These are phyloP conservation scores for Diutina scorzettiae DNA, from an alignment of 1,139 yeast species.

Conservation along the genomic window DNA sequence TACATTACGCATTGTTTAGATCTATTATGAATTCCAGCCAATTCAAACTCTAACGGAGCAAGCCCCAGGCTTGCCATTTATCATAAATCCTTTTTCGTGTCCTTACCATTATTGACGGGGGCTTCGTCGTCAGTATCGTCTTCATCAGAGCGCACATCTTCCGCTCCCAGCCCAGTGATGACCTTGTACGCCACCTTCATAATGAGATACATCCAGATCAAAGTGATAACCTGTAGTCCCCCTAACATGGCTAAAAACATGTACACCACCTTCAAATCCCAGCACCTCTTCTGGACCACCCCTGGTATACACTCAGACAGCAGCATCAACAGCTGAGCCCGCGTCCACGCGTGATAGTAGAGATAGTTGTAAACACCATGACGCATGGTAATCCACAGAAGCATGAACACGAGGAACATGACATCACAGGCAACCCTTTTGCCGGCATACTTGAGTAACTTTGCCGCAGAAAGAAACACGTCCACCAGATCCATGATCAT, in stretches of 20 bases:
- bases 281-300: conserved; percentile 34
- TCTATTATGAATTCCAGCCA: too few species aligned
- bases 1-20: too few species aligned
- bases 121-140: conserved; percentile 30
- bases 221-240: conserved; percentile 53
- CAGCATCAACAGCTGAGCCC: conserved; percentile 24
- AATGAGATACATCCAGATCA: conserved; percentile 70
- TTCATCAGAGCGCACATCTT: conserved; percentile 74
- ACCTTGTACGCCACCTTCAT: conserved; percentile 59
- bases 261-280: conserved; percentile 39
- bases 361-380: conserved; percentile 68
- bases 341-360: conserved; percentile 37
- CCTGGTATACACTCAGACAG: conserved; percentile 27
- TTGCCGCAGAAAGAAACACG: conserved; percentile 58
- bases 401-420: conserved; percentile 55
- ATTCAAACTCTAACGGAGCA: too few species aligned
- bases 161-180: conserved; percentile 61
- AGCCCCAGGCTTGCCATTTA: not conserved
- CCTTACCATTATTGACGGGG: not conserved
- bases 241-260: conserved; percentile 45
- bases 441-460: conserved; percentile 66
- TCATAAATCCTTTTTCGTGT: conserved; percentile 11
- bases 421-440: conserved; percentile 48
- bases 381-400: conserved; percentile 60
- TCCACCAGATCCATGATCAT: conserved; percentile 81